A percentile compares a stretch with the other conserved stretches of the same genome.
Evolutionary conservation across 2,329 filamentous ascomycete species (phyloP).

Genomic region (Sarocladium strictum): DNA sequence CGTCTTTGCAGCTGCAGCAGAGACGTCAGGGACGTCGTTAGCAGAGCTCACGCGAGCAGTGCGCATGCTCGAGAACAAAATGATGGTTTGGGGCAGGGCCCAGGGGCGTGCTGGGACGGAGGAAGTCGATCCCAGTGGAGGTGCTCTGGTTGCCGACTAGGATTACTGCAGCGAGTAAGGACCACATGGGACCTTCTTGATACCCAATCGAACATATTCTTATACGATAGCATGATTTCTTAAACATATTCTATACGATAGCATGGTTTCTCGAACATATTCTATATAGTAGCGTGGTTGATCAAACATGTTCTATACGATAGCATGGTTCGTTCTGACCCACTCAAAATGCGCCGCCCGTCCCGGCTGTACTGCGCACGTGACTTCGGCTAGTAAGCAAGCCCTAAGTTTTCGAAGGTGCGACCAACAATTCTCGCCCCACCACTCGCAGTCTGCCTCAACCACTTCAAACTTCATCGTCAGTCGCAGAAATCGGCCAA

Average conservation of each 20-base stretch:
- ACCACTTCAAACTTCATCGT: conserved; percentile 34
- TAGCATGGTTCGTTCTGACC: too few relatives aligned
- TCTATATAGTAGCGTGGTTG: too few relatives aligned
- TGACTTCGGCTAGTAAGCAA: background rate
- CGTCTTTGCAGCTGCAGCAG: conserved; percentile 28
- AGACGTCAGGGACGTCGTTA: conserved; percentile 26
- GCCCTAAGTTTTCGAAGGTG: background rate
- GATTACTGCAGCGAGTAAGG: background rate
- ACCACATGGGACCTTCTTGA: background rate
- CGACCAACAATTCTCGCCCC: conserved; percentile 31
- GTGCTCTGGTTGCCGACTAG: conserved; percentile 12
- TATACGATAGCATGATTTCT: background rate
- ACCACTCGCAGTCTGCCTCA: conserved; percentile 33
- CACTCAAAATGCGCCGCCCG: too few relatives aligned
- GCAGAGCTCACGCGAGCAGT: conserved; percentile 28
- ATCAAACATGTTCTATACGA: too few relatives aligned
- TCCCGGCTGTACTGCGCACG: background rate
- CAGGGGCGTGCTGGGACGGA: background rate
- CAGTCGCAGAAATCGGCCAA: conserved; percentile 48
- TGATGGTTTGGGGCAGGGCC: background rate
- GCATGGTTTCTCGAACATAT: too few relatives aligned
- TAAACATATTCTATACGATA: too few relatives aligned
- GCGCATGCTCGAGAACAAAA: conserved; percentile 28
- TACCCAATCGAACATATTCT: background rate
- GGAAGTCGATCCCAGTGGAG: conserved; percentile 23